phyloP scores from a whole-genome alignment of 2,329 filamentous ascomycete genomes.

The Ceratocystis cubensis region DNA sequence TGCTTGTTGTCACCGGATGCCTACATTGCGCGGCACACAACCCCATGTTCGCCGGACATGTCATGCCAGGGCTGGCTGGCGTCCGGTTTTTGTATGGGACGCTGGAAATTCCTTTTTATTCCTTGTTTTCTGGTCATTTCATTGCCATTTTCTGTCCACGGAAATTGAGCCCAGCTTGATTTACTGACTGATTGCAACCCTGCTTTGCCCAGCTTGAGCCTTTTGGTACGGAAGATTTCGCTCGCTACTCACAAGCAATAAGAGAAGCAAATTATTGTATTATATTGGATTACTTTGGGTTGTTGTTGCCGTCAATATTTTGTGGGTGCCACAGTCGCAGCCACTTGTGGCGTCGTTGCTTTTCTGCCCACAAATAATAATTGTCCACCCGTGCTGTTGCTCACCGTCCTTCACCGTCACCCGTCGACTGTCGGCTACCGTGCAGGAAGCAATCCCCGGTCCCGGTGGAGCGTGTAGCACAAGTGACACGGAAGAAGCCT shows the following conservation, averaged over 20 bases:
- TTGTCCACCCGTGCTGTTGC: too few species aligned
- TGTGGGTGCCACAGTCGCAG: background rate
- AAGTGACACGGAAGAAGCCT: background rate
- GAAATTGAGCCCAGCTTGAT: background rate
- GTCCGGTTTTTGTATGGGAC: background rate
- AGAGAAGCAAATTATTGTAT: too few species aligned
- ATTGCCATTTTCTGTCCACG: background rate
- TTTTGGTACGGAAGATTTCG: too few species aligned
- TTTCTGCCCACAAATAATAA: background rate
- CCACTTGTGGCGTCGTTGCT: background rate
- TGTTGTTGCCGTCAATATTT: background rate
- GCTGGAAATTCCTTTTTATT: background rate
- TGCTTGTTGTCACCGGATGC: background rate
- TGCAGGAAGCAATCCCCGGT: background rate
- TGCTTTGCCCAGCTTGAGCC: too few species aligned
- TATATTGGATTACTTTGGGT: background rate
- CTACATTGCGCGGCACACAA: background rate
- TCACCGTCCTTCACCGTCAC: too few species aligned
- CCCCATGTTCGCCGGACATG: background rate
- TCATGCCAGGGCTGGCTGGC: background rate
- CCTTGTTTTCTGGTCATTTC: too few species aligned
- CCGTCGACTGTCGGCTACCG: too few species aligned
- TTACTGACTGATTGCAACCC: too few species aligned
- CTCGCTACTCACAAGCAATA: too few species aligned
- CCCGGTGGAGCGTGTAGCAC: background rate